Evolutionary conservation across 441 rosid genomes (phyloP), one percentile per base, ranked within the genome.

Genomic region (Brassica hybrid): DNA sequence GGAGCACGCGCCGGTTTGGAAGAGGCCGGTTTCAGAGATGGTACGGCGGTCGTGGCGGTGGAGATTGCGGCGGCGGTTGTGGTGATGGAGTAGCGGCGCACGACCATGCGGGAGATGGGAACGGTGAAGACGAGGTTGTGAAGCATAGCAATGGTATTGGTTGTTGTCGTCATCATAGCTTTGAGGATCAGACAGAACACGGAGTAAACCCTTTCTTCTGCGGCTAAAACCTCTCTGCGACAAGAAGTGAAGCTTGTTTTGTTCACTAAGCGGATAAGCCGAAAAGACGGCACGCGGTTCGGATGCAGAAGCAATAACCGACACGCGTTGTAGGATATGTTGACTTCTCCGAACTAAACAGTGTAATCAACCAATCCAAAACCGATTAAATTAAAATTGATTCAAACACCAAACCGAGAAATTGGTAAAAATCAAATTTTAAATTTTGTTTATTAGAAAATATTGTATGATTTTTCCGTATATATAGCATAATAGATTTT

Each of bases 21-120:
- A 1, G 41, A 7, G 34, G 34, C 80, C 17, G 75, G 74, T 79
- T 73, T 78, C 30, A 18, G 67, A 57, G 54, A n/a, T 63, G 16
- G 65, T 11, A 60, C 41, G 60, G 79, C 71, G 21, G 88, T 65
- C 65, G 82, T 27, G 67, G 84, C 50, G 16, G 67, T 34, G 67
- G 68, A 64, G 50, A 64, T 36, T 2, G 81, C 79, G 72, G 67
- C 59, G 45, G 41, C 41, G 41, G 34, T 5, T 6, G 45, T 38
- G 69, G 84, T 45, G 64, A 82, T 17, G 36, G 90, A 79, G 72
- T 82, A 82, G 12, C 85, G 83, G 5, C 84, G 78, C 0, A 58
- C 71, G 1, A 74, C 82, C 48, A 85, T 83, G 54, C 91, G 94
- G 9, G 89, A 82, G 14, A 88, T 65, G 4, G 94, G 92, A 1